Conservation (phyloP, 805 yeast genomes). For the Candida silvicultrix region DNA sequence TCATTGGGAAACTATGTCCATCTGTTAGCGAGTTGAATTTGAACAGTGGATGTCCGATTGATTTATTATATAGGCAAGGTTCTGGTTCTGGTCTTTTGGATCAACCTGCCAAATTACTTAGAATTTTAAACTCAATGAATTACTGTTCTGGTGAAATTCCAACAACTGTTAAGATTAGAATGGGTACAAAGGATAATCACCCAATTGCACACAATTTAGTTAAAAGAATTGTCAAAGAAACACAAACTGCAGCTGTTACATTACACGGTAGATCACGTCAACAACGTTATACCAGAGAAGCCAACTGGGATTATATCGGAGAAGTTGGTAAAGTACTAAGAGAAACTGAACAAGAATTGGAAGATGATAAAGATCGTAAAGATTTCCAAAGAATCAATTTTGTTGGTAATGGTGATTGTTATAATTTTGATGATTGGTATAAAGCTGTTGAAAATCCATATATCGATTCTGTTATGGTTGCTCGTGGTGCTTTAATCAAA, state of each 20-base stretch:
- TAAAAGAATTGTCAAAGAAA: slow-evolving; percentile 63
- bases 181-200: slow-evolving; percentile 79
- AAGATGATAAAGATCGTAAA: slow-evolving; percentile 53
- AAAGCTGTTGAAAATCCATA: slow-evolving; percentile 56
- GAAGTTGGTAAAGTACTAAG: slow-evolving; percentile 67
- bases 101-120: slow-evolving; percentile 72
- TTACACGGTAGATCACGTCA: slow-evolving; percentile 95
- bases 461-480: slow-evolving; percentile 94
- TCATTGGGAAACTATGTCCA: slow-evolving; percentile 49
- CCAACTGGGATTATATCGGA: slow-evolving; percentile 87
- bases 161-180: slow-evolving; percentile 84
- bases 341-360: slow-evolving; percentile 43
- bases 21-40: slow-evolving; percentile 78
- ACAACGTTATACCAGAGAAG: slow-evolving; percentile 86
- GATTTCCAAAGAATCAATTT: slow-evolving; percentile 68
- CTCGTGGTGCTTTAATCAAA: slow-evolving; percentile 94
- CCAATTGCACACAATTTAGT: slow-evolving; percentile 84
- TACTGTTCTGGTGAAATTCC: slow-evolving; percentile 88
- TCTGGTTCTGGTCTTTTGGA: slow-evolving; percentile 94
- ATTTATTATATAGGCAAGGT: slow-evolving; percentile 86
- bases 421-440: slow-evolving; percentile 84
- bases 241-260: slow-evolving; percentile 85
- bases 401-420: slow-evolving; percentile 93
- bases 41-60: slow-evolving; percentile 98
- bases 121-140: slow-evolving; percentile 84